These are phyloP conservation scores for Phytophthora capsici DNA, from an alignment of 352 stramenopile genomes.

Conservation along the genomic window DNA sequence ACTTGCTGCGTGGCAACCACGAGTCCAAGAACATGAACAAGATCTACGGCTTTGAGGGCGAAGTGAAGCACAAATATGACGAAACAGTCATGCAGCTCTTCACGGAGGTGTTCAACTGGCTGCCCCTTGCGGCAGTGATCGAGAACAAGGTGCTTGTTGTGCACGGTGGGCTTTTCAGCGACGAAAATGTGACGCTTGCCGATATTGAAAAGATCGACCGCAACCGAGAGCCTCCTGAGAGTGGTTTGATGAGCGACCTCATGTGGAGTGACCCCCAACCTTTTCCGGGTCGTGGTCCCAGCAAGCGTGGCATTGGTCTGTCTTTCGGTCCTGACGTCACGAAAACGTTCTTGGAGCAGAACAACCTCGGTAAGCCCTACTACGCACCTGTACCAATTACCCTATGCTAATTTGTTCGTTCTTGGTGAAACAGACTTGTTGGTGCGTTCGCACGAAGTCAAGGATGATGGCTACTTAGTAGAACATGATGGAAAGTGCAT, in stretches of 20 bases:
- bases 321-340: conserved; percentile 99
- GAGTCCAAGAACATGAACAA: conserved; percentile 99
- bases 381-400: not conserved
- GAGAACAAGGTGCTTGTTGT: conserved; percentile 96
- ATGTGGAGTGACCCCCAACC: conserved; percentile 98
- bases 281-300: conserved; percentile 94
- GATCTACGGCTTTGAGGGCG: conserved; percentile 99
- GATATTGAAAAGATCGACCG: conserved; percentile 97
- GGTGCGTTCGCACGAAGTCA: conserved; percentile 99
- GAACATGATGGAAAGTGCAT: conserved; percentile 99
- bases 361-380: conserved; percentile 89
- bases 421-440: conserved; percentile 83
- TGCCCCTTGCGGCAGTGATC: conserved; percentile 96
- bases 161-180: conserved; percentile 96
- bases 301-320: conserved; percentile 97
- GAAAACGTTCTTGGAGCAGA: conserved; percentile 95
- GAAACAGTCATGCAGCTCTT: conserved; percentile 99
- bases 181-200: conserved; percentile 94
- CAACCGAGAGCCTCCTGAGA: conserved; percentile 95
- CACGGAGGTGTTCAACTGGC: conserved; percentile 98
- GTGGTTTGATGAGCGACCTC: conserved; percentile 91
- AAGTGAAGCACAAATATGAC: conserved; percentile 99
- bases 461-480: conserved; percentile 99
- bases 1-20: conserved; percentile 97
- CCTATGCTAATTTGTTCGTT: conserved; percentile 10